Percentiles rank a stretch among this genome's conserved stretches.
phyloP scores from a whole-genome alignment of 441 rosid genomes.

The Aleurites moluccanus region DNA sequence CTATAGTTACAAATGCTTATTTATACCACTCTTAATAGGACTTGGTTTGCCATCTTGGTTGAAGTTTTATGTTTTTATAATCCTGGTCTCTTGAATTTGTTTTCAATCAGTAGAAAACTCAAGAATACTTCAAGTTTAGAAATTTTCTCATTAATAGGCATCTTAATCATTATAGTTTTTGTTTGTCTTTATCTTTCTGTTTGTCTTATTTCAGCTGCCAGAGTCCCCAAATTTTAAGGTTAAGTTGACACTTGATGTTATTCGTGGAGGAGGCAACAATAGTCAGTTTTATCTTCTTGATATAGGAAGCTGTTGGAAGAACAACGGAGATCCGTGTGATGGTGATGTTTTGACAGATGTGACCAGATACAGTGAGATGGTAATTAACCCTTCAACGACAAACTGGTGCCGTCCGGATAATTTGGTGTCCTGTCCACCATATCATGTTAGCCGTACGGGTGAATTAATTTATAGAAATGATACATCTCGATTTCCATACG shows the following conservation, averaged over 20 bases:
- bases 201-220: slow-evolving; percentile 44
- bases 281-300: slow-evolving; percentile 36
- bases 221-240: slow-evolving; percentile 44
- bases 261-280: slow-evolving; percentile 31
- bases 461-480: slow-evolving; percentile 55
- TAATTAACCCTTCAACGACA: slow-evolving; percentile 21
- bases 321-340: slow-evolving; percentile 33
- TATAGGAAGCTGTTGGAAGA: slow-evolving; percentile 39
- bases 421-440: slow-evolving; percentile 57
- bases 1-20: slow-evolving; percentile 14
- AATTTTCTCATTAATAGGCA: not conserved
- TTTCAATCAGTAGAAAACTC: not conserved
- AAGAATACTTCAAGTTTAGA: not conserved
- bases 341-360: slow-evolving; percentile 33
- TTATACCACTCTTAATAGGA: not conserved
- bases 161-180: not conserved
- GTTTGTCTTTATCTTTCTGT: not conserved
- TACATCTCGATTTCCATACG: slow-evolving; percentile 58
- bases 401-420: slow-evolving; percentile 34
- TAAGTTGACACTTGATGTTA: slow-evolving; percentile 27
- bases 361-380: slow-evolving; percentile 33
- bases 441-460: slow-evolving; percentile 51
- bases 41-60: not conserved
- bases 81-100: not conserved
- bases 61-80: not conserved